Percentiles rank a stretch among this genome's conserved stretches.
Evolutionary conservation across 2,329 filamentous ascomycete species (phyloP).

Genomic region (Gnomoniopsis smithogilvyi): DNA sequence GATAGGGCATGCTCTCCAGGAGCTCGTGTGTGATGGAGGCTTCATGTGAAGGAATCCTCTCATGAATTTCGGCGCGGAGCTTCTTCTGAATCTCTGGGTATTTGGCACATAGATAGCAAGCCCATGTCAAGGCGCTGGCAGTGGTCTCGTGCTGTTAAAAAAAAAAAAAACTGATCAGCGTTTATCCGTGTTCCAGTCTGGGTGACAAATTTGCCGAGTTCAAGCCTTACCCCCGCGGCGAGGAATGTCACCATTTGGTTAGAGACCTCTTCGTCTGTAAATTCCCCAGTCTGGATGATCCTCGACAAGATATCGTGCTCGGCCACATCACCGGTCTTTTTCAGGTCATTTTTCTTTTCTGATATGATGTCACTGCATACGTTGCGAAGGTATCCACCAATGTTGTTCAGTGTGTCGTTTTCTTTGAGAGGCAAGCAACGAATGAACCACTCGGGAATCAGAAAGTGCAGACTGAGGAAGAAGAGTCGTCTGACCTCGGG

Average conservation of each 20-base stretch:
- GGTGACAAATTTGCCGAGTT: not conserved
- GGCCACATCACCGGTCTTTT: constrained; percentile 5
- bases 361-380: constrained; percentile 9
- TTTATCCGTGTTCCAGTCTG: no score
- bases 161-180: not conserved
- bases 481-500: constrained; percentile 9
- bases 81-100: constrained; percentile 10
- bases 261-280: constrained; percentile 8
- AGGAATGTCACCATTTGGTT: constrained; percentile 14
- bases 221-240: constrained; percentile 3
- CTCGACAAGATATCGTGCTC: constrained; percentile 11
- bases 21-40: constrained; percentile 2
- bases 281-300: constrained; percentile 14
- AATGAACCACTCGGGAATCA: constrained; percentile 12
- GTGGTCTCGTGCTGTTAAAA: constrained; percentile 10
- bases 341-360: constrained; percentile 8
- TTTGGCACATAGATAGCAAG: constrained; percentile 13
- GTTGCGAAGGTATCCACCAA: constrained; percentile 5
- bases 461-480: constrained; percentile 10
- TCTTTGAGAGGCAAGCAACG: constrained; percentile 7
- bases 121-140: constrained; percentile 9
- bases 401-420: constrained; percentile 8
- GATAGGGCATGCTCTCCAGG: constrained; percentile 12
- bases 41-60: not conserved
- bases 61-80: constrained; percentile 11